Percentiles rank a stretch among this genome's conserved stretches.
Conservation (phyloP, 306 rosid genomes). For the Corylus americana region DNA sequence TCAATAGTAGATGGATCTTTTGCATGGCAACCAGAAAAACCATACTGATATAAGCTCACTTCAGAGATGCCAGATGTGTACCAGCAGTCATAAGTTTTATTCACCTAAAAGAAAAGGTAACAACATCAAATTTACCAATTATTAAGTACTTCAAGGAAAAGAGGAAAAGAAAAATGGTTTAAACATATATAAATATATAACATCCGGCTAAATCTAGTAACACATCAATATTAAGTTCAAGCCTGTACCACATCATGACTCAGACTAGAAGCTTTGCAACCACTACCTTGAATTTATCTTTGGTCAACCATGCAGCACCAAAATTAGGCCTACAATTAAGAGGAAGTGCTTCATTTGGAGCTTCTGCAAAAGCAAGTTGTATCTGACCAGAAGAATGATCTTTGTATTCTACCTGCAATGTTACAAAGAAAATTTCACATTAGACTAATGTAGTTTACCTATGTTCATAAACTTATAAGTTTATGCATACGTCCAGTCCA, state of each 20-base stretch:
- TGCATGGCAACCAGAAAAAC: constrained; percentile 74
- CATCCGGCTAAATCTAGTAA: constrained; percentile 11
- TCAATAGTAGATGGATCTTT: constrained; percentile 65
- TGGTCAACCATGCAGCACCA: constrained; percentile 89
- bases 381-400: constrained; percentile 74
- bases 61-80: constrained; percentile 74
- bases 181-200: not conserved
- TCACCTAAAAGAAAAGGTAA: constrained; percentile 55
- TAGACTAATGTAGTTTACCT: not conserved
- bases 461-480: not conserved
- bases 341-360: constrained; percentile 98
- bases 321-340: constrained; percentile 89
- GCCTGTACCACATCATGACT: constrained; percentile 10
- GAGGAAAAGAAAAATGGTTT: constrained; percentile 2
- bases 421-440: constrained; percentile 20
- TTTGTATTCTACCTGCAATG: constrained; percentile 76
- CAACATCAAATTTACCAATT: constrained; percentile 26
- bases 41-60: constrained; percentile 70
- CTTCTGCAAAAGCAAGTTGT: constrained; percentile 77
- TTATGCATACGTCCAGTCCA: not conserved
- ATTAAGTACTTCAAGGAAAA: not conserved
- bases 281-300: constrained; percentile 81
- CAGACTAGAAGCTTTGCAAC: constrained; percentile 26
- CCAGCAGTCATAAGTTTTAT: constrained; percentile 86
- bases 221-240: constrained; percentile 14